phyloP scores from a whole-genome alignment of 352 stramenopile species.

The Globisporangium solare region DNA sequence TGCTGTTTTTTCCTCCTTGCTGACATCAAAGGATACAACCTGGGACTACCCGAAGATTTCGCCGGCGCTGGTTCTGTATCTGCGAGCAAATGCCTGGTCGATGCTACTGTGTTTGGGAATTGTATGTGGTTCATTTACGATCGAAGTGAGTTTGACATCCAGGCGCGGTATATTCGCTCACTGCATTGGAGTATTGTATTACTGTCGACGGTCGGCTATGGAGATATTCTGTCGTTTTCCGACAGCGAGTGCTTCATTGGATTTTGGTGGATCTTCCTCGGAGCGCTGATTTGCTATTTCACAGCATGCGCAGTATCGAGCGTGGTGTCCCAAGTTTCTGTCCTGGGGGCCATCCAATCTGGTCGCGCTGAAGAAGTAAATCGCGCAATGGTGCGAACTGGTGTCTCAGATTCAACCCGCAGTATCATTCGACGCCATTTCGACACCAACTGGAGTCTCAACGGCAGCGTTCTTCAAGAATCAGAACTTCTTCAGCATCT shows the following conservation, averaged over 20 bases:
- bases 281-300: slow-evolving; percentile 22
- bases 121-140: slow-evolving; percentile 76
- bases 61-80: slow-evolving; percentile 27
- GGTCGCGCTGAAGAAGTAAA: slow-evolving; percentile 9
- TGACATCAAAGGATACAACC: slow-evolving; percentile 8
- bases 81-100: slow-evolving; percentile 33
- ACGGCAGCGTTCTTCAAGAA: slow-evolving; percentile 16
- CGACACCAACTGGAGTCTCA: slow-evolving; percentile 20
- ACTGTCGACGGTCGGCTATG: slow-evolving; percentile 65
- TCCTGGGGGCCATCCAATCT: slow-evolving; percentile 7
- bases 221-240: slow-evolving; percentile 60
- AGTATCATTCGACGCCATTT: slow-evolving; percentile 17
- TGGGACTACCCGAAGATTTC: neutral
- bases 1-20: slow-evolving; percentile 23
- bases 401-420: slow-evolving; percentile 11
- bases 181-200: slow-evolving; percentile 72
- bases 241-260: slow-evolving; percentile 21
- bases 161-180: slow-evolving; percentile 54
- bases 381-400: slow-evolving; percentile 8
- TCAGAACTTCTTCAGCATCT: slow-evolving; percentile 16
- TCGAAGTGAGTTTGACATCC: slow-evolving; percentile 49
- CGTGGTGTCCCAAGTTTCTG: slow-evolving; percentile 15
- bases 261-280: slow-evolving; percentile 22
- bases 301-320: slow-evolving; percentile 19
- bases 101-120: slow-evolving; percentile 46